These are phyloP conservation scores for Cucumis melo DNA, from an alignment of 306 rosid genomes.

Conservation along the genomic window DNA sequence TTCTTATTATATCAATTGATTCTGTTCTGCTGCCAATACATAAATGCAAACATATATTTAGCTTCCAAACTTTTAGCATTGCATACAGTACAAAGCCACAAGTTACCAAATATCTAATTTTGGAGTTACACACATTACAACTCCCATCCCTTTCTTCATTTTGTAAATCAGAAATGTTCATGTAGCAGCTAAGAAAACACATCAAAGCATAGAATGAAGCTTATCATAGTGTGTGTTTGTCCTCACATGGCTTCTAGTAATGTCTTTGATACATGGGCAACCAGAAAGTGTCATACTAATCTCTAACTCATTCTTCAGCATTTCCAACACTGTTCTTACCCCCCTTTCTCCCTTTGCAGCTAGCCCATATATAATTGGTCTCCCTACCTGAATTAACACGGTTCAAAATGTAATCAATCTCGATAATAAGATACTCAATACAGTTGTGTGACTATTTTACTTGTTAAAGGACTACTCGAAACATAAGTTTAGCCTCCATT, in stretches of 20 bases:
- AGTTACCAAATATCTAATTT: not conserved
- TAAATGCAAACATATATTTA: too few species aligned
- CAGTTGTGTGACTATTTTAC: too few species aligned
- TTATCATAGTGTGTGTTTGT: slow-evolving; percentile 13
- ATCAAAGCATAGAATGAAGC: slow-evolving; percentile 31
- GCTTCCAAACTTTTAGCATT: not conserved
- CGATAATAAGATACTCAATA: too few species aligned
- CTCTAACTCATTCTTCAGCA: slow-evolving; percentile 44
- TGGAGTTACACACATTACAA: not conserved
- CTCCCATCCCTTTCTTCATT: not conserved
- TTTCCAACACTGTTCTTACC: slow-evolving; percentile 31
- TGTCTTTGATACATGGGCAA: slow-evolving; percentile 26
- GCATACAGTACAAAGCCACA: not conserved
- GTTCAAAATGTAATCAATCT: not conserved
- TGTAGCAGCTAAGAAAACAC: not conserved
- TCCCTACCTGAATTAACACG: slow-evolving; percentile 32
- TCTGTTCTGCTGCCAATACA: too few species aligned
- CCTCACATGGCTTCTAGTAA: slow-evolving; percentile 37
- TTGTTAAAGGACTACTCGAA: too few species aligned
- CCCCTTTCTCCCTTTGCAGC: slow-evolving; percentile 48
- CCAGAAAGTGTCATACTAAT: slow-evolving; percentile 47
- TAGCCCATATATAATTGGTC: slow-evolving; percentile 35
- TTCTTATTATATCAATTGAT: too few species aligned
- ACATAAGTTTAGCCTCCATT: too few species aligned
- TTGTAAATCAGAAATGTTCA: not conserved